Evolutionary conservation across 1,284 basidiomycete species (phyloP).

Genomic region (Xanthoconium separans): DNA sequence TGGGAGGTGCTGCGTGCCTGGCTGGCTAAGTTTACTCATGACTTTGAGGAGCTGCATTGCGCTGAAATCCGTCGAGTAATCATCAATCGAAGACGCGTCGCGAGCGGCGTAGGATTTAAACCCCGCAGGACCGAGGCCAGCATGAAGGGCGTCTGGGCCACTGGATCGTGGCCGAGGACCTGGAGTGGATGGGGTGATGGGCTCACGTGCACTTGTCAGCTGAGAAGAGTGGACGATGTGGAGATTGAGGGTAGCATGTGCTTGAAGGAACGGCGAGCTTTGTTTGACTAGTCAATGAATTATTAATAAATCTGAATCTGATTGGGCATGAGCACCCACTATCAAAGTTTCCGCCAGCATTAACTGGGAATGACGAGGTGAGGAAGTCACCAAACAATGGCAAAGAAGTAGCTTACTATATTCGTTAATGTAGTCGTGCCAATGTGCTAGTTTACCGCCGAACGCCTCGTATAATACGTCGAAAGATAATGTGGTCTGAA

Average conservation of each 20-base stretch:
- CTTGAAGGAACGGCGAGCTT: constrained; percentile 75
- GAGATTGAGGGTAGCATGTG: constrained; percentile 68
- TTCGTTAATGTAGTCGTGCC: constrained; percentile 75
- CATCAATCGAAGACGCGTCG: constrained; percentile 23
- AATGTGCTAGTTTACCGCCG: constrained; percentile 79
- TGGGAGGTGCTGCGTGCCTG: constrained; percentile 56
- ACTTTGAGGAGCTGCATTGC: constrained; percentile 74
- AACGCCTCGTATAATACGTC: constrained; percentile 74
- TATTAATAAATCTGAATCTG: constrained; percentile 5
- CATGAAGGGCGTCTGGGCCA: constrained; percentile 51
- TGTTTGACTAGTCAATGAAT: constrained; percentile 53
- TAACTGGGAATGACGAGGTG: constrained; percentile 23
- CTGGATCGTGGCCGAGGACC: constrained; percentile 36
- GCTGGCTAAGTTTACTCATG: constrained; percentile 68
- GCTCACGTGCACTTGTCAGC: constrained; percentile 33
- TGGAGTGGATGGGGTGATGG: constrained; percentile 35
- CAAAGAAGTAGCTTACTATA: constrained; percentile 49
- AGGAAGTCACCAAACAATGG: constrained; percentile 1
- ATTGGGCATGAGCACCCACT: constrained; percentile 21
- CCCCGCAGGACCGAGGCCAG: constrained; percentile 54
- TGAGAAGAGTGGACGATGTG: constrained; percentile 76
- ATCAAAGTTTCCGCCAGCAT: constrained; percentile 33
- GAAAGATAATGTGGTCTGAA: constrained; percentile 58
- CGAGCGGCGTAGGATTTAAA: constrained; percentile 62
- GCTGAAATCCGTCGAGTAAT: constrained; percentile 55